These are phyloP conservation scores for Xylariaceae sp. DNA, from an alignment of 2,329 filamentous ascomycete genomes.

Conservation along the genomic window DNA sequence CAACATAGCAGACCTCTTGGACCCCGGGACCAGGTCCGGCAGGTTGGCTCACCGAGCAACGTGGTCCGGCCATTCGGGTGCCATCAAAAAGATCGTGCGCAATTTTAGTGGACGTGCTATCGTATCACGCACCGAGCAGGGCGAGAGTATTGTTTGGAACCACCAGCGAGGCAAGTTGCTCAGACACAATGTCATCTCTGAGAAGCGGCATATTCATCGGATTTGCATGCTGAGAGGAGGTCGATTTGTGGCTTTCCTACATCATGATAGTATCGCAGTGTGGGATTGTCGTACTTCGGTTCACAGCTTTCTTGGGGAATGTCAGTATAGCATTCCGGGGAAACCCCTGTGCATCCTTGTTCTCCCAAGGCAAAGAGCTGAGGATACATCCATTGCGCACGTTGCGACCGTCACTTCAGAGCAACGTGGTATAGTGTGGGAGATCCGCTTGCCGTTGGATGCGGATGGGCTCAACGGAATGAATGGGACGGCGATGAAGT, in stretches of 20 bases:
- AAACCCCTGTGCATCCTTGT: constrained; percentile 78
- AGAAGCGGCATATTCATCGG: constrained; percentile 69
- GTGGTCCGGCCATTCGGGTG: constrained; percentile 80
- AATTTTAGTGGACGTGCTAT: constrained; percentile 77
- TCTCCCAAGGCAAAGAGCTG: constrained; percentile 59
- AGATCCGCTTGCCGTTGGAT: constrained; percentile 59
- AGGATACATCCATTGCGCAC: constrained; percentile 58
- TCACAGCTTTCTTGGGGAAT: constrained; percentile 56
- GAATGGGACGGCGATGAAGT: constrained; percentile 34
- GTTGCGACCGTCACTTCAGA: constrained; percentile 79
- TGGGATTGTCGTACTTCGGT: constrained; percentile 69
- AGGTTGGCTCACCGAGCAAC: constrained; percentile 61
- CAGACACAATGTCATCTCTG: constrained; percentile 64
- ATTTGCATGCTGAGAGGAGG: constrained; percentile 76
- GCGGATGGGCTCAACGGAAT: constrained; percentile 21
- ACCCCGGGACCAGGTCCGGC: constrained; percentile 58
- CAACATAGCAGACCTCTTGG: constrained; percentile 74
- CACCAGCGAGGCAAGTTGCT: constrained; percentile 59
- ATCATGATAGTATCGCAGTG: constrained; percentile 64
- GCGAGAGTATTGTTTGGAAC: constrained; percentile 80
- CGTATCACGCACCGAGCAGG: constrained; percentile 73
- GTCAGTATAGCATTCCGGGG: constrained; percentile 57
- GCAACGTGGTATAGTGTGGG: constrained; percentile 77
- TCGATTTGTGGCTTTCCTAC: constrained; percentile 75
- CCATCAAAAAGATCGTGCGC: constrained; percentile 81